A percentile compares a stretch with the other conserved stretches of the same genome.
Evolutionary conservation across 805 yeast genomes (phyloP).

Genomic region (Zygoascus biomembranicola): DNA sequence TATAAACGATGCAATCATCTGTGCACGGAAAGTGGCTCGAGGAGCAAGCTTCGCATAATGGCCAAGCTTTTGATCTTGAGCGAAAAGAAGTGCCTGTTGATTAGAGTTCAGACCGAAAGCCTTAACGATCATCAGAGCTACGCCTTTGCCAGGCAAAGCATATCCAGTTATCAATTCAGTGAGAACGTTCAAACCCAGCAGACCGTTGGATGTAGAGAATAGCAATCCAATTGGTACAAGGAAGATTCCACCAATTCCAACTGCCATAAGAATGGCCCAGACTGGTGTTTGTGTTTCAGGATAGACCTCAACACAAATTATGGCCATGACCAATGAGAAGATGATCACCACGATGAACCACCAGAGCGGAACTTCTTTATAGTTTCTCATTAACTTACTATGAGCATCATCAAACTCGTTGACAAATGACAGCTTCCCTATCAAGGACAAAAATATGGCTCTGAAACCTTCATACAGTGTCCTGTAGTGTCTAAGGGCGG

Average conservation of each 20-base stretch:
- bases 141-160: slow-evolving; percentile 53
- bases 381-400: slow-evolving; percentile 37
- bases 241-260: slow-evolving; percentile 45
- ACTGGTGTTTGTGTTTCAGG: slow-evolving; percentile 43
- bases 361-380: slow-evolving; percentile 69
- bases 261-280: slow-evolving; percentile 53
- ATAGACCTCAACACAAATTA: slow-evolving; percentile 34
- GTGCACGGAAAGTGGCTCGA: slow-evolving; percentile 33
- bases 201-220: slow-evolving; percentile 48
- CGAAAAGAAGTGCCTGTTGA: slow-evolving; percentile 55
- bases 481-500: slow-evolving; percentile 31
- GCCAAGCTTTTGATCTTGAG: slow-evolving; percentile 46
- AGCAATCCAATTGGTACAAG: slow-evolving; percentile 54
- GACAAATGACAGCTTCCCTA: not conserved
- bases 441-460: slow-evolving; percentile 3
- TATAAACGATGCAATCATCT: slow-evolving; percentile 36
- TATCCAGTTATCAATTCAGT: slow-evolving; percentile 60
- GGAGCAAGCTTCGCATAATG: slow-evolving; percentile 37
- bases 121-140: slow-evolving; percentile 44
- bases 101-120: slow-evolving; percentile 38
- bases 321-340: slow-evolving; percentile 37
- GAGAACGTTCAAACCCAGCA: slow-evolving; percentile 53
- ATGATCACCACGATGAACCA: slow-evolving; percentile 50
- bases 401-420: slow-evolving; percentile 24
- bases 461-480: slow-evolving; percentile 23